Percentiles rank a stretch among this genome's conserved stretches.
Evolutionary conservation across 192 early-diverging fungal species (phyloP).

Genomic region (Thoreauomyces humboldtii): DNA sequence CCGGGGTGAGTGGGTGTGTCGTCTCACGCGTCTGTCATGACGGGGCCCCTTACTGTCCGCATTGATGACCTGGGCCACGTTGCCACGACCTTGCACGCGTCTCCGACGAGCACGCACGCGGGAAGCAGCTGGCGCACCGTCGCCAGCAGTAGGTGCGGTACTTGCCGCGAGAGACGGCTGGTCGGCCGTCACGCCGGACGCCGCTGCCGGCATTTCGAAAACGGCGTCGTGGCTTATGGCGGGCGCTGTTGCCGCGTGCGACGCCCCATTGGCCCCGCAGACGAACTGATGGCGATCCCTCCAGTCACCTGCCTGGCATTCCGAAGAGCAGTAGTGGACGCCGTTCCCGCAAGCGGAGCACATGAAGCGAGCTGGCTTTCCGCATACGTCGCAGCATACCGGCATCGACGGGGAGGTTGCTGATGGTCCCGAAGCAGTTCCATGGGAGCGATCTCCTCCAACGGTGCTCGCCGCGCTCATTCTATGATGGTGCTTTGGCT

Average conservation of each 20-base stretch:
- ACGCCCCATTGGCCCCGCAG: constrained; percentile 25
- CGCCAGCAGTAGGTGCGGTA: background rate
- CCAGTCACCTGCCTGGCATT: constrained; percentile 63
- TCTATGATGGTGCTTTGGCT: no score
- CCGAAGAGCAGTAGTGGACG: constrained; percentile 53
- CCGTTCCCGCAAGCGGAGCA: constrained; percentile 31
- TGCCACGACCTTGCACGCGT: constrained; percentile 17
- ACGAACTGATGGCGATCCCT: constrained; percentile 41
- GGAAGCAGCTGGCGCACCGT: background rate
- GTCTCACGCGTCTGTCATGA: background rate
- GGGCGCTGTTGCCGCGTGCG: background rate
- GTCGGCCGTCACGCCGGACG: background rate
- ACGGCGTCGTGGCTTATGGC: background rate
- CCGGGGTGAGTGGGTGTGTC: no score
- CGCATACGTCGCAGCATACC: constrained; percentile 38
- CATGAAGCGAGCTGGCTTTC: constrained; percentile 32
- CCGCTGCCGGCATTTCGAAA: background rate
- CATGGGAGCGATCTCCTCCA: no score
- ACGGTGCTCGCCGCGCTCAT: no score
- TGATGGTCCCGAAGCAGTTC: no score
- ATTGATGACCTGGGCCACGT: constrained; percentile 32
- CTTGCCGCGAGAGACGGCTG: background rate
- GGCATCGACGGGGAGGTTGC: no score
- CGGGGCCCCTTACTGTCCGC: constrained; percentile 23
- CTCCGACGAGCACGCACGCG: constrained; percentile 2